Conservation (phyloP, 495 filamentous ascomycete species). For the Tuber umbilicatum region DNA sequence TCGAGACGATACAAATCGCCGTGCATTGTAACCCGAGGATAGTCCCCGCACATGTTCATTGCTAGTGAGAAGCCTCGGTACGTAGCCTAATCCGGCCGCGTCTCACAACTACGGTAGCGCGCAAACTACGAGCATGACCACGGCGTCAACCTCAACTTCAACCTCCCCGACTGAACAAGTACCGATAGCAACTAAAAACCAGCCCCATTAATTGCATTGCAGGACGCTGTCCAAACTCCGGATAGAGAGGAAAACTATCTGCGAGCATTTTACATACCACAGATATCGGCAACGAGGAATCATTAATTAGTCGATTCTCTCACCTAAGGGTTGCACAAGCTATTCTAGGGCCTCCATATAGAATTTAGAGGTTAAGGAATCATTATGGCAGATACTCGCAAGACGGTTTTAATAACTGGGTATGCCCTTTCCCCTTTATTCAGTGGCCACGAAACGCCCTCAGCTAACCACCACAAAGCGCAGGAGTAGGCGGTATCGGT, state of each 20-base stretch:
- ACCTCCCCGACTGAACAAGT: background rate
- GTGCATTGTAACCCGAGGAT: background rate
- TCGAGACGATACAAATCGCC: background rate
- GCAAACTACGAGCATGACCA: background rate
- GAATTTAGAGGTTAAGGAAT: background rate
- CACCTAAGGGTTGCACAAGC: background rate
- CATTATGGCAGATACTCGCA: constrained; percentile 21
- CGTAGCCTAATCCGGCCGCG: background rate
- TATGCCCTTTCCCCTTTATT: constrained; percentile 2
- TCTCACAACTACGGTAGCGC: background rate
- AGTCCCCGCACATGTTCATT: background rate
- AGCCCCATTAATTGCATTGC: background rate
- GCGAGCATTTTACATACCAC: background rate
- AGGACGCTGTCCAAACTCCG: background rate
- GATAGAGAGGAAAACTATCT: background rate
- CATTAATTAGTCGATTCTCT: background rate
- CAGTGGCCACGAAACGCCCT: background rate
- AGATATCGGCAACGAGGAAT: background rate
- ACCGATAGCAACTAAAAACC: background rate
- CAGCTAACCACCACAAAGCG: constrained; percentile 16
- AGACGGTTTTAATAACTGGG: constrained; percentile 38
- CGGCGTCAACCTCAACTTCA: background rate
- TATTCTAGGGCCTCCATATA: background rate
- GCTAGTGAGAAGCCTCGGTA: background rate
- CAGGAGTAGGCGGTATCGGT: constrained; percentile 50